Evolutionary conservation across 371 early-diverging fungal genomes (phyloP), one percentile per base, ranked within the genome.

Genomic region (Rhizomucor pusillus): DNA sequence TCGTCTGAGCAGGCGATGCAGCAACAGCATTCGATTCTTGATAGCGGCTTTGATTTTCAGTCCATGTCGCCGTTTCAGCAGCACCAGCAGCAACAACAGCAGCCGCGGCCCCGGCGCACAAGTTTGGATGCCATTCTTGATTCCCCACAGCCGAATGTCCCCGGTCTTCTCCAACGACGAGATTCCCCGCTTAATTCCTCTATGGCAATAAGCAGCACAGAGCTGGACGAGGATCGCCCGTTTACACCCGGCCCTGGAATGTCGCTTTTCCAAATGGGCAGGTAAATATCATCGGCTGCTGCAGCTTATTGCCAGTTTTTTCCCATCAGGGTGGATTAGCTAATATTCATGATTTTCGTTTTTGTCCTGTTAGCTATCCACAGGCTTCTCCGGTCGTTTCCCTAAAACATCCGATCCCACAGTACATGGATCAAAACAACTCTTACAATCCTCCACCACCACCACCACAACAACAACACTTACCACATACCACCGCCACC

Each of bases 81-180:
- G 9, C 25, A 20, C 18, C 13, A 3, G 14, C 45, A 20, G 14
- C 25, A 41, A 52, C 41, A 46, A 40, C 33, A 49, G 9, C 25
- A 20, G 23, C 13, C 12, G 14, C 45, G 45, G 14, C 25, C 58
- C 47, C 52, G 69, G 57, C 70, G 70, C 16, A 59, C 70, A 43
- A 69, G 70, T 40, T 25, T 69, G 24, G 70, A 69, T 47, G 70
- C 66, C 14, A 66, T 69, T 39, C 48, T 69, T 22, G 59, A 59
- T 22, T 53, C 69, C 1, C 66, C 66, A 34, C 50, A 56, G n/a
- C 47, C 54, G n/a, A 52, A 59, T 47, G 36, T 49, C 25, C 60
- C 60, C 23, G 23, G 39, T 14, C 52, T 55, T 14, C 3, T 29
- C 3, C 47, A 59, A 39, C 37, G 53, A 39, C 50, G 46, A 18